Percentiles rank a stretch among this genome's conserved stretches.
Conservation (phyloP, 2,329 filamentous ascomycete species). For the Clonostachys byssicola region DNA sequence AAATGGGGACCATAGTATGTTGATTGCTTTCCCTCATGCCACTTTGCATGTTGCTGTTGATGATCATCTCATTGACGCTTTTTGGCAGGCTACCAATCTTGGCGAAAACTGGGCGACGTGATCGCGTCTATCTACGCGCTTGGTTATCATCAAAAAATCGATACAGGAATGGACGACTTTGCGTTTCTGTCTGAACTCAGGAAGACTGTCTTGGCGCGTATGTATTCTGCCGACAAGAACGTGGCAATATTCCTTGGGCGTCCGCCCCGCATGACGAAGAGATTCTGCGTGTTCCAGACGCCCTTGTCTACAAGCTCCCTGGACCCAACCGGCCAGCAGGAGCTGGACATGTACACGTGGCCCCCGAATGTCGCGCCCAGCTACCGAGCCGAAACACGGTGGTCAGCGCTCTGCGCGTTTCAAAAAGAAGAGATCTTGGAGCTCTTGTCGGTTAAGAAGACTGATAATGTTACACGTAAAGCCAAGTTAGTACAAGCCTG, state of each 20-base stretch:
- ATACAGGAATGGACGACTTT: constrained; percentile 9
- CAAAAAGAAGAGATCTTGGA: background rate
- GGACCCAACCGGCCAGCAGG: too few relatives aligned
- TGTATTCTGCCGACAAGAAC: constrained; percentile 39
- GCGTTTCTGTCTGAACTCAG: constrained; percentile 32
- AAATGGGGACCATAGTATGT: constrained; percentile 37
- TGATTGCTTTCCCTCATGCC: too few relatives aligned
- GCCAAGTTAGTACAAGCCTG: too few relatives aligned
- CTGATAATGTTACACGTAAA: too few relatives aligned
- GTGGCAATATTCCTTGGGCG: constrained; percentile 41
- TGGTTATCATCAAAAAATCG: constrained; percentile 37
- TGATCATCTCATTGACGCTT: too few relatives aligned
- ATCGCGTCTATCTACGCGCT: constrained; percentile 38
- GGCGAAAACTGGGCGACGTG: constrained; percentile 39
- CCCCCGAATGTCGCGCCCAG: too few relatives aligned
- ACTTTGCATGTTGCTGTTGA: too few relatives aligned
- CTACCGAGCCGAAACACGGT: background rate
- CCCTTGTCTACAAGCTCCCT: too few relatives aligned
- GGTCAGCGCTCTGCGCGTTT: background rate
- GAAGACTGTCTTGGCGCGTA: constrained; percentile 30
- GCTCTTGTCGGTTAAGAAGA: background rate
- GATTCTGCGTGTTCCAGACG: too few relatives aligned
- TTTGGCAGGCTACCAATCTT: too few relatives aligned
- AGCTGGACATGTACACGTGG: too few relatives aligned
- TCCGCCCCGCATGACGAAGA: constrained; percentile 30